Percentiles rank a stretch among this genome's conserved stretches.
phyloP scores from a whole-genome alignment of 441 rosid species.

The Syzygium syzygioides region DNA sequence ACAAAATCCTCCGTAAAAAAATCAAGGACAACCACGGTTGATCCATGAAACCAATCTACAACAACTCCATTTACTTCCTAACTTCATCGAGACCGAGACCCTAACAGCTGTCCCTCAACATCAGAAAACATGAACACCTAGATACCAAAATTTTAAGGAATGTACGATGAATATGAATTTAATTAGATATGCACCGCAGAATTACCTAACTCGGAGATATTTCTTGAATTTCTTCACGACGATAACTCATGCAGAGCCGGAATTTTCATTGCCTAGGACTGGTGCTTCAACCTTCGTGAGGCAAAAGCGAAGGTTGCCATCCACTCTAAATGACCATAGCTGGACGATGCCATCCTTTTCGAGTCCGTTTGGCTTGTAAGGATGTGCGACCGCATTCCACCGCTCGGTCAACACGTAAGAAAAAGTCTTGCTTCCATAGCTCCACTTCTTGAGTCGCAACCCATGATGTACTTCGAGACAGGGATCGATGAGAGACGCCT shows the following conservation, averaged over 20 bases:
- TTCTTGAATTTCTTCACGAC: neutral
- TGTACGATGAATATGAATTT: neutral
- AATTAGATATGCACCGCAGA: neutral
- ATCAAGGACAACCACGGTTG: too few species aligned
- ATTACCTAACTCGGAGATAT: neutral
- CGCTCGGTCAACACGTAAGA: neutral
- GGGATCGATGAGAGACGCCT: neutral
- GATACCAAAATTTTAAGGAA: neutral
- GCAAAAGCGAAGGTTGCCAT: neutral
- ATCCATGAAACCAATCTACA: too few species aligned
- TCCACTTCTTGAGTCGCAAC: neutral
- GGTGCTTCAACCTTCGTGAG: neutral
- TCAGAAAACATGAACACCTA: neutral
- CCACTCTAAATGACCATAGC: neutral
- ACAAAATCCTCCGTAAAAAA: too few species aligned
- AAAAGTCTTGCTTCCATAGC: neutral
- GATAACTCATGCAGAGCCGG: neutral
- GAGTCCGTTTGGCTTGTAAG: neutral
- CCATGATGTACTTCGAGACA: neutral
- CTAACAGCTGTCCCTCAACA: neutral
- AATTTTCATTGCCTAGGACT: neutral
- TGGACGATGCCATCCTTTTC: neutral
- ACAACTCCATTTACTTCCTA: neutral
- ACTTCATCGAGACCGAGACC: neutral
- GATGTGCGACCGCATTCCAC: neutral